Base-by-base conservation (phyloP, 352 stramenopile species). In the Pseudoperonospora humuli region DNA sequence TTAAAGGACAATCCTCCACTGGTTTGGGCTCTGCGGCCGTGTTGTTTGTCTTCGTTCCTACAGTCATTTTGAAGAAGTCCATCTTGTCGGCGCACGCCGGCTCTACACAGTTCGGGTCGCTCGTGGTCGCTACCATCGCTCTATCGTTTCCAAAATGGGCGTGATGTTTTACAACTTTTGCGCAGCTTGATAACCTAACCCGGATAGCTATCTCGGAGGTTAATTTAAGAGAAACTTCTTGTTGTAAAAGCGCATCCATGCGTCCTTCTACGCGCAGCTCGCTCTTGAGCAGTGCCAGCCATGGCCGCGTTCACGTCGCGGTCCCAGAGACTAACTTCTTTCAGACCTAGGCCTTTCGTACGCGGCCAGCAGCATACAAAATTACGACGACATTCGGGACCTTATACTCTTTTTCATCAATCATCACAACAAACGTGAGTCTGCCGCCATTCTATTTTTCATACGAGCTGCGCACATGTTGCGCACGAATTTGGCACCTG, bases 341-440 rank as follows among this genome's bases (percentile, higher is more conserved):
- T 67, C 3, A 97, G 60, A 29, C 84, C 77, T 8, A 97, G 57
- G 7, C 53, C 60, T 17, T 39, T 40, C 0, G 72, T 79, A 25
- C 76, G 37, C 69, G 71, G 1, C 69, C 70, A 44, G 64, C 55
- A 28, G 95, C 95, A 54, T 96, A 84, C 6, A 98, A 57, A 0
- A 98, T 82, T 14, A 74, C 61, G 58, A 97, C 87, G 28, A 80
- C 84, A 19, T 59, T 61, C 83, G 70, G 98, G 99, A 71, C 99
- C 0, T 26, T 33, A 38, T 78, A 52, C 15, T 70, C 19, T 3
- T 52, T 57, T 3, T 64, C 63, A 32, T 84, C 59, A 98, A 14
- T 82, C 10, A 15, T 23, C 1, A 81, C 48, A 5, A 82, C 64
- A 3, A 84, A 58, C 6, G 70, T 82, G n/a, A n/a, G 78, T 25